Evolutionary conservation across 805 yeast genomes (phyloP).

Genomic region (Wickerhamomyces queroliae): DNA sequence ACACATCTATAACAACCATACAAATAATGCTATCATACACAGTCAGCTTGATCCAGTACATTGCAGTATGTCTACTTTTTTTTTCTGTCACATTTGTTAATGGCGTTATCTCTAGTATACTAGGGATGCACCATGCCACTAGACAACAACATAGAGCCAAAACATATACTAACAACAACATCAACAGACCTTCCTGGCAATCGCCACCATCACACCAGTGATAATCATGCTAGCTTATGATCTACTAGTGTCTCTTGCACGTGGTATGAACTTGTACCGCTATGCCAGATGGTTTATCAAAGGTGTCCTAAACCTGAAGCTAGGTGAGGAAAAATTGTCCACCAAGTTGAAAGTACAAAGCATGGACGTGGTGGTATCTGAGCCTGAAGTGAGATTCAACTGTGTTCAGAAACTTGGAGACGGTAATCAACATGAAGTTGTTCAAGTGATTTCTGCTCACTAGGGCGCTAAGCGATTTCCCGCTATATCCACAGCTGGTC

Average conservation of each 20-base stretch:
- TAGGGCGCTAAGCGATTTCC: too few species aligned
- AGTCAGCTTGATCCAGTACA: neutral
- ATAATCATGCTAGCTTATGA: conserved; percentile 12
- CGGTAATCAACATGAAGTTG: too few species aligned
- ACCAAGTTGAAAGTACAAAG: too few species aligned
- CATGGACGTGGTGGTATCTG: too few species aligned
- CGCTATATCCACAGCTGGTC: too few species aligned
- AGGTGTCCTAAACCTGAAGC: conserved; percentile 6
- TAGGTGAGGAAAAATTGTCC: too few species aligned
- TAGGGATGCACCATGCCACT: too few species aligned
- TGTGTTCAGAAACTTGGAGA: too few species aligned
- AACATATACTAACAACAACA: conserved; percentile 5
- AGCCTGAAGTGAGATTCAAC: too few species aligned
- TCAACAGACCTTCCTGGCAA: neutral
- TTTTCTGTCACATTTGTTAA: neutral
- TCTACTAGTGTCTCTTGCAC: conserved; percentile 10
- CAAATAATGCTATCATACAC: neutral
- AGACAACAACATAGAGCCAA: neutral
- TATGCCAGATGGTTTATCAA: neutral
- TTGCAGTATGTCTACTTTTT: neutral
- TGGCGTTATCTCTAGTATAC: too few species aligned
- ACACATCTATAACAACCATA: neutral
- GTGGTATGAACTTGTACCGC: conserved; percentile 7
- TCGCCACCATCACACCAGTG: conserved; percentile 8
- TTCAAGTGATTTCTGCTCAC: too few species aligned